These are phyloP conservation scores for Sarocladiaceae sp. DNA, from an alignment of 2,329 filamentous ascomycete genomes.

Conservation along the genomic window DNA sequence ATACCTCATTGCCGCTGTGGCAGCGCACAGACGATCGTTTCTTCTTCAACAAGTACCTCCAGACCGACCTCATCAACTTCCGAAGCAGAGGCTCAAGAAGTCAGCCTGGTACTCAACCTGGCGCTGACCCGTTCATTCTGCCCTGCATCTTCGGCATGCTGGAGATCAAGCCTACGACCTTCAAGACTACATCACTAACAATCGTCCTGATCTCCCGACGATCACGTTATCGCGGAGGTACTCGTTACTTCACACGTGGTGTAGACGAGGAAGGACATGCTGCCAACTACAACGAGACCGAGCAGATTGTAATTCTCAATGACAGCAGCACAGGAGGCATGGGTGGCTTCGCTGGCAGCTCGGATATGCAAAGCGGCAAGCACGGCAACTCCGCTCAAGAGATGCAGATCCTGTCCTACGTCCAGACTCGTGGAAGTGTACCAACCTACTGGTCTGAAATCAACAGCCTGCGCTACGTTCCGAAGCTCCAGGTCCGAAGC, in stretches of 20 bases:
- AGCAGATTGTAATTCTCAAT: slow-evolving; percentile 87
- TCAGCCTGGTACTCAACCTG: slow-evolving; percentile 66
- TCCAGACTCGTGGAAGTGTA: slow-evolving; percentile 94
- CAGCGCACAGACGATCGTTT: slow-evolving; percentile 92
- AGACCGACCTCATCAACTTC: slow-evolving; percentile 88
- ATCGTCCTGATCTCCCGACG: slow-evolving; percentile 84
- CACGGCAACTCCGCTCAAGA: slow-evolving; percentile 60
- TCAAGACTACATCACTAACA: slow-evolving; percentile 82
- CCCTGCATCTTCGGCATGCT: slow-evolving; percentile 97
- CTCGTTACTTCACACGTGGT: slow-evolving; percentile 90
- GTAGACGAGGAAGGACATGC: slow-evolving; percentile 91
- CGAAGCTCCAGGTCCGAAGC: slow-evolving; percentile 81
- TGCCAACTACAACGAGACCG: slow-evolving; percentile 99
- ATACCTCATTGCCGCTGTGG: slow-evolving; percentile 75
- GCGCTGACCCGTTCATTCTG: slow-evolving; percentile 85
- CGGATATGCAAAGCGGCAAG: slow-evolving; percentile 71
- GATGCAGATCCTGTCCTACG: slow-evolving; percentile 86
- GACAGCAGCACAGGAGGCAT: slow-evolving; percentile 68
- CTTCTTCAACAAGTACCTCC: slow-evolving; percentile 96
- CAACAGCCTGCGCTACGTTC: slow-evolving; percentile 88
- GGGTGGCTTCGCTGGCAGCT: slow-evolving; percentile 75
- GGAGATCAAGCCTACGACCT: slow-evolving; percentile 78
- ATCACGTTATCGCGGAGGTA: slow-evolving; percentile 83
- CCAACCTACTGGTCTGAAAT: slow-evolving; percentile 96
- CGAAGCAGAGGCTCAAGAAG: slow-evolving; percentile 59